Percentiles rank a stretch among this genome's conserved stretches.
Evolutionary conservation across 495 filamentous ascomycete genomes (phyloP).

Genomic region (Daldinia concentrica): DNA sequence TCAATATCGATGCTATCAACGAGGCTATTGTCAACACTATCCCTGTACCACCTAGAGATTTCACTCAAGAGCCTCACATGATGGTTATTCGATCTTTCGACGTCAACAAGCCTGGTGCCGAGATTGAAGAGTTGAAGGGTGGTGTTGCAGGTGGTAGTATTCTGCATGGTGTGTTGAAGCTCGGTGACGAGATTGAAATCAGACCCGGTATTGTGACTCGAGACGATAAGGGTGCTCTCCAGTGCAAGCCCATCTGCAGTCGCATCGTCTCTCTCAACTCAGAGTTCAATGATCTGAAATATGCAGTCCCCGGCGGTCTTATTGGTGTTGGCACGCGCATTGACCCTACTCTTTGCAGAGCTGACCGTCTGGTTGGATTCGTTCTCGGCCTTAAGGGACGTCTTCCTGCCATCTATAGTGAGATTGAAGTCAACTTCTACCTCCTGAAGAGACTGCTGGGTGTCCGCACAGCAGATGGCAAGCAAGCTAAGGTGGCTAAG

Average conservation of each 20-base stretch:
- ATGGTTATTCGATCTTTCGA: constrained; percentile 99
- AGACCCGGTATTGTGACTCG: constrained; percentile 93
- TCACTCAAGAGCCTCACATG: constrained; percentile 91
- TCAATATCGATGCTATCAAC: constrained; percentile 99
- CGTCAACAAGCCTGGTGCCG: constrained; percentile 99
- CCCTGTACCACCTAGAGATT: constrained; percentile 88
- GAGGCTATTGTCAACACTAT: constrained; percentile 93
- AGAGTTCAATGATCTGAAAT: constrained; percentile 96
- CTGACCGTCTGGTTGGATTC: constrained; percentile 98
- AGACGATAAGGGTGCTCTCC: constrained; percentile 91
- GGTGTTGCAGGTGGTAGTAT: constrained; percentile 98
- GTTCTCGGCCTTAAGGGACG: constrained; percentile 92
- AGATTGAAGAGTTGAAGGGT: constrained; percentile 98
- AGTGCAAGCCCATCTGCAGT: constrained; percentile 96
- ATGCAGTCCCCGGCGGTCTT: constrained; percentile 94
- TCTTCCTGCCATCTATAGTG: constrained; percentile 93
- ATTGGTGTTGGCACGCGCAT: constrained; percentile 98
- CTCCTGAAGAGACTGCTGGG: constrained; percentile 90
- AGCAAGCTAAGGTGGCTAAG: constrained; percentile 99
- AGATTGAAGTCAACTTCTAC: constrained; percentile 99
- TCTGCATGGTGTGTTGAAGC: constrained; percentile 91
- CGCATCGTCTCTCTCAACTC: constrained; percentile 94
- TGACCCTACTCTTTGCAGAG: constrained; percentile 96
- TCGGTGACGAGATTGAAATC: constrained; percentile 98
- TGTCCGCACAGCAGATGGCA: constrained; percentile 97